A percentile compares a stretch with the other conserved stretches of the same genome.
Evolutionary conservation across 108 stramenopile species (phyloP).

Genomic region (Pseudonitzschia multiseries): DNA sequence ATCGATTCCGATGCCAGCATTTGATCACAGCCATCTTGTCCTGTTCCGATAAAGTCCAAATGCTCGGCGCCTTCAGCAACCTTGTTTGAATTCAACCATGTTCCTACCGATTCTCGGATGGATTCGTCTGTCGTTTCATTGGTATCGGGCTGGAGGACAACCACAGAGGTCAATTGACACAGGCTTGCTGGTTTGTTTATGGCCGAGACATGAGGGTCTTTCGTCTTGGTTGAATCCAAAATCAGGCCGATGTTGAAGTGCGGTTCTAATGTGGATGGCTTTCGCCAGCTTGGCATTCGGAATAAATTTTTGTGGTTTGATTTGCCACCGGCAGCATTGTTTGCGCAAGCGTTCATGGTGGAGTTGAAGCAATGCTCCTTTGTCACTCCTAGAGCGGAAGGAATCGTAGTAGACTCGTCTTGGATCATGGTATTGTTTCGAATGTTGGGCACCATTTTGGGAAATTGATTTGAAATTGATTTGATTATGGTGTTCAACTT

Average conservation of each 20-base stretch:
- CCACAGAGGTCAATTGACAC: slow-evolving; percentile 21
- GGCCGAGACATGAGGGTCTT: slow-evolving; percentile 26
- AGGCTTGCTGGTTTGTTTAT: slow-evolving; percentile 28
- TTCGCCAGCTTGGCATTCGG: slow-evolving; percentile 16
- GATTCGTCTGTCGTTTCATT: slow-evolving; percentile 9
- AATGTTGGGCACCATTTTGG: not conserved
- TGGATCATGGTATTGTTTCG: not conserved
- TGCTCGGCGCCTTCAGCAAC: not conserved
- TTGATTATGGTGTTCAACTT: no score
- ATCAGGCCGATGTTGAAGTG: slow-evolving; percentile 31
- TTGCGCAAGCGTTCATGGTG: not conserved
- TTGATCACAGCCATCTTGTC: slow-evolving; percentile 29
- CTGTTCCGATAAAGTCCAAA: slow-evolving; percentile 17
- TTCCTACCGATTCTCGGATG: not conserved
- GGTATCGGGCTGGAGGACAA: slow-evolving; percentile 24
- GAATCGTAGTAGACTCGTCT: not conserved
- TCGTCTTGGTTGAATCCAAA: slow-evolving; percentile 19
- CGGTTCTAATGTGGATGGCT: slow-evolving; percentile 8
- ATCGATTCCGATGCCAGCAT: slow-evolving; percentile 28
- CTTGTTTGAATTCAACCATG: slow-evolving; percentile 17
- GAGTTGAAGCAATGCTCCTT: not conserved
- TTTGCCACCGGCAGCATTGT: not conserved
- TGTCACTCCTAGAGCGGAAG: not conserved
- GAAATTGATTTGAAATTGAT: not conserved
- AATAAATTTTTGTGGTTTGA: not conserved